These are phyloP conservation scores for Zangia roseola DNA, from an alignment of 768 basidiomycete genomes.

Conservation along the genomic window DNA sequence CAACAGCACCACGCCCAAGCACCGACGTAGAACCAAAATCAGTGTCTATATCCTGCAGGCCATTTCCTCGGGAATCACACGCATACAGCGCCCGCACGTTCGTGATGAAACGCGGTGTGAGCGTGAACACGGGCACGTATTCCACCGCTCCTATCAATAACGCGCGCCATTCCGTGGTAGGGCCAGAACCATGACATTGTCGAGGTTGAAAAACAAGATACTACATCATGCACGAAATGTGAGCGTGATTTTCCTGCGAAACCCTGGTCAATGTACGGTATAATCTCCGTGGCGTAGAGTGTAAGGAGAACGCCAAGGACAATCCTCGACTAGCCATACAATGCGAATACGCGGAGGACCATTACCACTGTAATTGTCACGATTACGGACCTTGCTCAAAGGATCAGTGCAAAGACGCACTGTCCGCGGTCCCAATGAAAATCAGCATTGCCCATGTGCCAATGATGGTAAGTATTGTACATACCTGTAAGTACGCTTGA, in stretches of 20 bases:
- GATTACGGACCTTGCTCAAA: neutral
- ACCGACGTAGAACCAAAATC: neutral
- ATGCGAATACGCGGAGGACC: conserved; percentile 17
- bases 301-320: conserved; percentile 10
- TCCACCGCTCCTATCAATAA: neutral
- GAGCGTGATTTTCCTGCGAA: no score
- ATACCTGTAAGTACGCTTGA: neutral
- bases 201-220: neutral
- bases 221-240: neutral
- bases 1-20: no score
- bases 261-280: no score
- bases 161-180: neutral
- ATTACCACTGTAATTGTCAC: conserved; percentile 7
- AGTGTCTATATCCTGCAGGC: neutral
- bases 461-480: neutral
- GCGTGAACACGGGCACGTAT: conserved; percentile 6
- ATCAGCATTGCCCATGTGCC: neutral
- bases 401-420: neutral
- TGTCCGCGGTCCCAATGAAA: conserved; percentile 8
- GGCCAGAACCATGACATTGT: neutral
- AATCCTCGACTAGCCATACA: conserved; percentile 8
- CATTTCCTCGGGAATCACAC: neutral
- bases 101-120: conserved; percentile 7
- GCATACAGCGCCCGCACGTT: conserved; percentile 5
- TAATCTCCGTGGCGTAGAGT: conserved; percentile 1